Conservation (phyloP, 805 yeast genomes). For the Candida ipomoeae region DNA sequence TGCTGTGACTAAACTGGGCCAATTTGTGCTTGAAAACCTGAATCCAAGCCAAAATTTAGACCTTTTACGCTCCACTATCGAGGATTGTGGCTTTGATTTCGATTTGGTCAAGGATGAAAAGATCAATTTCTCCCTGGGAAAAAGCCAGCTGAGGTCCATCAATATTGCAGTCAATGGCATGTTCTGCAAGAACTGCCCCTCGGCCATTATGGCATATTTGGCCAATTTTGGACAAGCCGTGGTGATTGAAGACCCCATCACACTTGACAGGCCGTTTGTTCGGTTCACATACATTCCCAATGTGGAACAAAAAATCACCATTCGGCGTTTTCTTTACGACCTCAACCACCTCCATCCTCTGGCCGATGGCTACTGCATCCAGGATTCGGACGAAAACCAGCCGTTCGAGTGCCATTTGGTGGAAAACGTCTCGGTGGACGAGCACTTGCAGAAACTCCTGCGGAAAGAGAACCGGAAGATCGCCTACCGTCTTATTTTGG, state of each 20-base stretch:
- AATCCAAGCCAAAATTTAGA: constrained; percentile 29
- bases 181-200: constrained; percentile 71
- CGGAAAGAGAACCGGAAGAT: constrained; percentile 45
- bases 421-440: constrained; percentile 57
- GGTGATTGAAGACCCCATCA: constrained; percentile 51
- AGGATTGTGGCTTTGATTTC: constrained; percentile 66
- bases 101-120: constrained; percentile 42
- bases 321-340: constrained; percentile 51
- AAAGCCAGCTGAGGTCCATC: constrained; percentile 51
- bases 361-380: constrained; percentile 15
- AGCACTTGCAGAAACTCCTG: constrained; percentile 51
- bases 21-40: constrained; percentile 50
- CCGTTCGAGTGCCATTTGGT: constrained; percentile 50
- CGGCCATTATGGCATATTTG: constrained; percentile 46
- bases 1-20: constrained; percentile 57
- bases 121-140: constrained; percentile 45
- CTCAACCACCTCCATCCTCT: constrained; percentile 41
- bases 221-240: constrained; percentile 53
- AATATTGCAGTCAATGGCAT: constrained; percentile 58
- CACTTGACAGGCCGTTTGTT: constrained; percentile 53
- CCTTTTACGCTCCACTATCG: constrained; percentile 47
- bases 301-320: constrained; percentile 41
- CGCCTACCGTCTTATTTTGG: constrained; percentile 42
- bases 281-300: constrained; percentile 64
- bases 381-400: constrained; percentile 19